These are phyloP conservation scores for Phanerochaete carnosa DNA, from an alignment of 768 basidiomycete genomes.

Conservation along the genomic window DNA sequence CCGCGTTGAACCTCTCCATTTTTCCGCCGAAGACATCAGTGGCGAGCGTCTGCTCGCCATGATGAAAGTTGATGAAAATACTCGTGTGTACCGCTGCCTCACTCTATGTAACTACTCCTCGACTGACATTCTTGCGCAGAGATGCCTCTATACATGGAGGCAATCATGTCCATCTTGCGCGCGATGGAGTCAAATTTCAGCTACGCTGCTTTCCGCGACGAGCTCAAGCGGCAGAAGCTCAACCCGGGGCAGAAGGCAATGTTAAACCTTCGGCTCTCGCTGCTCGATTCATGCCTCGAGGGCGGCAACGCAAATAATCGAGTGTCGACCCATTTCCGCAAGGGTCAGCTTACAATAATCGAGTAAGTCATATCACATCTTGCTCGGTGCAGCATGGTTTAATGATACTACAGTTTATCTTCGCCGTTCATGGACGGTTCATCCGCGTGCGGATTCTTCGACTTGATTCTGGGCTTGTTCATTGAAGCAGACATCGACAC, in stretches of 20 bases:
- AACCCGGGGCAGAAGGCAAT: conserved; percentile 53
- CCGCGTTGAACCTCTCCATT: conserved; percentile 46
- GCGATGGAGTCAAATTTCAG: conserved; percentile 60
- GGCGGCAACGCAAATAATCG: conserved; percentile 12
- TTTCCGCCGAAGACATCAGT: conserved; percentile 56
- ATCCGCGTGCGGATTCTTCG: conserved; percentile 68
- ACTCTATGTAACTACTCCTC: background rate
- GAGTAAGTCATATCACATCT: conserved; percentile 29
- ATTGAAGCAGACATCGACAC: conserved; percentile 49
- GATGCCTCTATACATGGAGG: conserved; percentile 56
- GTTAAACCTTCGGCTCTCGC: conserved; percentile 58
- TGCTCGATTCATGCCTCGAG: conserved; percentile 58
- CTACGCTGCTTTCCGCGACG: conserved; percentile 44
- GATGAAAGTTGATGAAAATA: conserved; percentile 52
- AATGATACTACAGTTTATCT: conserved; percentile 36
- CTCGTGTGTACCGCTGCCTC: conserved; percentile 40
- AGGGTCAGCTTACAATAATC: conserved; percentile 62
- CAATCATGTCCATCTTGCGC: conserved; percentile 53
- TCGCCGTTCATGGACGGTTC: conserved; percentile 70
- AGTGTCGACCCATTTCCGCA: conserved; percentile 39
- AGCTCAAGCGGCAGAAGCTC: conserved; percentile 49
- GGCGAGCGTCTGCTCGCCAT: conserved; percentile 61
- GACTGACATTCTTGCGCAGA: conserved; percentile 9
- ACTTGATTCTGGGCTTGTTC: conserved; percentile 64
- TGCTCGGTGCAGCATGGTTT: conserved; percentile 21